Evolutionary conservation across 306 rosid genomes (phyloP), one percentile per base, ranked within the genome.

Genomic region (Citrullus colocynthis): DNA sequence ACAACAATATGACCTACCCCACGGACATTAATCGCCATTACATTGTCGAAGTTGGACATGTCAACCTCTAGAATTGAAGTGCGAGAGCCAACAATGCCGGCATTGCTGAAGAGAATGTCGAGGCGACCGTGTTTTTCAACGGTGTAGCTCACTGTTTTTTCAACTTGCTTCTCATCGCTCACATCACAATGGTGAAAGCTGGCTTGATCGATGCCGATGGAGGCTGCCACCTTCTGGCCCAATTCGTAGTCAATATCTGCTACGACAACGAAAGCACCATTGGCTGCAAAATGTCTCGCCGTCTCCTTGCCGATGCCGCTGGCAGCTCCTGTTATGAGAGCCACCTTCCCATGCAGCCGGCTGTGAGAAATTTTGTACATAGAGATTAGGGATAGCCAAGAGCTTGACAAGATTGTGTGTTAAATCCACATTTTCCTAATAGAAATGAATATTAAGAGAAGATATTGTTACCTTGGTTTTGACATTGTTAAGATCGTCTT

Each of bases 271-370:
- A 76, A 60, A 55, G 98, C 96, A 13, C 97, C 98, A 45, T 90
- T 84, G 34, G 79, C 84, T 0, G 85, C 86, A n/a, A 94, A 94
- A 13, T 89, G 59, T 78, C 91, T 87, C 56, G 76, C 89, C 1
- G 98, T 81, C 63, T 86, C 97, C 83, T 84, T 92, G 0, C 98
- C 98, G 61, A 94, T 94, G 11, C 98, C 98, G 52, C 96, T 89
- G 0, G 97, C 96, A 1, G 85, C 98, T 1, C 97, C 98, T 0
- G 97, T 94, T 49, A 94, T 77, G 4, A 94, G 72, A 32, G 93
- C 92, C 32, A 95, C 96, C 86, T 90, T 95, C 42, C 96, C 96
- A 79, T 92, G 89, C 82, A 95, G 42, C 60, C 24, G 59, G 13
- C 59, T 39, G 30, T 20, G 75, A 21, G 56, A 70, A 70, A 21